phyloP scores from a whole-genome alignment of 164 flowering plant species.

The Magnolia kwangsiensis region DNA sequence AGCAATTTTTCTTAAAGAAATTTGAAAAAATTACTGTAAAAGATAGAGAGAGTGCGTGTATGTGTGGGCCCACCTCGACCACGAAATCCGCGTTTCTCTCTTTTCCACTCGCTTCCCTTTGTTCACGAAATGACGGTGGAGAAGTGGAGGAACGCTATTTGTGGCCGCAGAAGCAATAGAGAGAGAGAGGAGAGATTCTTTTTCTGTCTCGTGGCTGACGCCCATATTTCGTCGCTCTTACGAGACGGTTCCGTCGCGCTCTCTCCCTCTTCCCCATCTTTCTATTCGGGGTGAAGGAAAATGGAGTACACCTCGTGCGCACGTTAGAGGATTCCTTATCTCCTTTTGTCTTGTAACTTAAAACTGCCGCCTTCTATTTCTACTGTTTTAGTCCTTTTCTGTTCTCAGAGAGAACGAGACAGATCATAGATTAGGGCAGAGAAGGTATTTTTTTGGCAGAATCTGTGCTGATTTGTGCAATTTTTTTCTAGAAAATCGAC shows the following conservation, averaged over 20 bases:
- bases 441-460: background rate
- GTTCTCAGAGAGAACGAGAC: background rate
- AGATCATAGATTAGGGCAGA: background rate
- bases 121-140: background rate
- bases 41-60: background rate
- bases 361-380: background rate
- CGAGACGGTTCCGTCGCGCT: background rate
- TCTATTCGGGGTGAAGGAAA: background rate
- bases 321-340: background rate
- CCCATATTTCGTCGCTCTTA: background rate
- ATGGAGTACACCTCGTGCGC: background rate
- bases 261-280: background rate
- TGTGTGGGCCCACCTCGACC: background rate
- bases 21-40: no score
- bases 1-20: no score
- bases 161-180: background rate
- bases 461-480: background rate
- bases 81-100: background rate
- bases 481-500: background rate
- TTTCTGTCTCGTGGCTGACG: constrained; percentile 3
- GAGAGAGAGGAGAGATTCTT: background rate
- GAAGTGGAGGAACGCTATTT: background rate
- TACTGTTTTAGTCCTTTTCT: background rate
- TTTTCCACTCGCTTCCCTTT: background rate
- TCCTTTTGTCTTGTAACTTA: background rate